Conservation (phyloP, 345 rosid species). For the Streptanthus diversifolius region DNA sequence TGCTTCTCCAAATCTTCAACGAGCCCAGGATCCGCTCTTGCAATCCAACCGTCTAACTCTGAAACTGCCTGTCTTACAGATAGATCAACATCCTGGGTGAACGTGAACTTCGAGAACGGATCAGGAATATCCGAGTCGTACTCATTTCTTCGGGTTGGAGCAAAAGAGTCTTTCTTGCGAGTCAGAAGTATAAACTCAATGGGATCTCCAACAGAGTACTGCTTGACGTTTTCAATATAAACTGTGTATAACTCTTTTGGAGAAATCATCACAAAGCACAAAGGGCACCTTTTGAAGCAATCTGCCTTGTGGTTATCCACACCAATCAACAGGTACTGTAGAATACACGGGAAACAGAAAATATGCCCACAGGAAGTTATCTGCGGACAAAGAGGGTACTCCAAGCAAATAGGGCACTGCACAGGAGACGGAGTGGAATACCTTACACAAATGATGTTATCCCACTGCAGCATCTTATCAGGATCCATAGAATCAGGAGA, state of each 20-base stretch:
- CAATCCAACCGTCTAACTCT: constrained; percentile 86
- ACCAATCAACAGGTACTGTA: constrained; percentile 71
- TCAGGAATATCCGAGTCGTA: constrained; percentile 35
- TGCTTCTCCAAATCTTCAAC: constrained; percentile 89
- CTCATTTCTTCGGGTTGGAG: constrained; percentile 46
- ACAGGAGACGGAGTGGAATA: constrained; percentile 75
- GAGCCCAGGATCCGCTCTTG: constrained; percentile 78
- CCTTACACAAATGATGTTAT: constrained; percentile 80
- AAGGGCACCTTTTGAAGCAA: constrained; percentile 74
- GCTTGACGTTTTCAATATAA: constrained; percentile 68
- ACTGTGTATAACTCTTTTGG: constrained; percentile 74
- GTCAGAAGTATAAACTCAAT: constrained; percentile 78
- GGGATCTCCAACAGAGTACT: constrained; percentile 55
- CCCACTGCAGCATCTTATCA: constrained; percentile 87
- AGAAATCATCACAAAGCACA: constrained; percentile 88
- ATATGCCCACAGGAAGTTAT: constrained; percentile 97
- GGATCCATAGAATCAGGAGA: constrained; percentile 76
- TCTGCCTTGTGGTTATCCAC: constrained; percentile 63
- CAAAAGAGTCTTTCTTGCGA: constrained; percentile 65
- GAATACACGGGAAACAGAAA: constrained; percentile 90
- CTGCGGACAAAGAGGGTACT: constrained; percentile 84
- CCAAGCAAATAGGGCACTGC: constrained; percentile 96
- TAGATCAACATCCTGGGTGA: constrained; percentile 77
- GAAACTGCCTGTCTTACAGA: constrained; percentile 82
- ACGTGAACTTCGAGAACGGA: constrained; percentile 71